Evolutionary conservation across 1,139 yeast genomes (phyloP).

Genomic region (Nadsonia commutata): DNA sequence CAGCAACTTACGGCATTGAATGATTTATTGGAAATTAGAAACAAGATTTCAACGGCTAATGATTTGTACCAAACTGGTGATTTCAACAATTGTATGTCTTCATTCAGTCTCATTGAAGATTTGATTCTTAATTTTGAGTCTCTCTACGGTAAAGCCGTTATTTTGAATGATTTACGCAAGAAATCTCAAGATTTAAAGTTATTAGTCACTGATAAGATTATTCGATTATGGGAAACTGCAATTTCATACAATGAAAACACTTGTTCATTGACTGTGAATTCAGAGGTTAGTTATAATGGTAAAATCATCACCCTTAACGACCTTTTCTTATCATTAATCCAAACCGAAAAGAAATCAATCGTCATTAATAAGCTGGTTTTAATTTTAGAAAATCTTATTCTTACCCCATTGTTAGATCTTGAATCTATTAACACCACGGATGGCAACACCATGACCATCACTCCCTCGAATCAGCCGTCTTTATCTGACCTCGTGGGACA

Average conservation of each 20-base stretch:
- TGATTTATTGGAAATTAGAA: background rate
- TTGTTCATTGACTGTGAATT: background rate
- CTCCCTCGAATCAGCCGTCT: no score
- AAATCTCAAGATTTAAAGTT: background rate
- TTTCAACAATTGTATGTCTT: background rate
- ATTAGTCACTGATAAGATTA: background rate
- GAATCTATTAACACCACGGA: background rate
- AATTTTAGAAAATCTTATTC: background rate
- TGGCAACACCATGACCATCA: background rate
- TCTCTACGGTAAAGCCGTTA: background rate
- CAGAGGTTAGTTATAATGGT: background rate
- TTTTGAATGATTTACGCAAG: background rate
- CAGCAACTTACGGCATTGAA: background rate
- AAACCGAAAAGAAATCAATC: background rate
- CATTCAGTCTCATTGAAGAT: background rate
- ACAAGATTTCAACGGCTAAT: background rate
- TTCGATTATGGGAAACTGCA: background rate
- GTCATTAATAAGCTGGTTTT: background rate
- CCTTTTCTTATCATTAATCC: background rate
- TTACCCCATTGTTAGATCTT: background rate
- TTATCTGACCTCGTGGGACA: no score
- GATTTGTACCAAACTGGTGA: background rate
- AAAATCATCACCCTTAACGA: background rate
- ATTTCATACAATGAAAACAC: background rate
- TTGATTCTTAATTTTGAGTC: background rate